Percentiles rank a stretch among this genome's conserved stretches.
phyloP scores from a whole-genome alignment of 768 basidiomycete species.

The Amanita polypyramis region DNA sequence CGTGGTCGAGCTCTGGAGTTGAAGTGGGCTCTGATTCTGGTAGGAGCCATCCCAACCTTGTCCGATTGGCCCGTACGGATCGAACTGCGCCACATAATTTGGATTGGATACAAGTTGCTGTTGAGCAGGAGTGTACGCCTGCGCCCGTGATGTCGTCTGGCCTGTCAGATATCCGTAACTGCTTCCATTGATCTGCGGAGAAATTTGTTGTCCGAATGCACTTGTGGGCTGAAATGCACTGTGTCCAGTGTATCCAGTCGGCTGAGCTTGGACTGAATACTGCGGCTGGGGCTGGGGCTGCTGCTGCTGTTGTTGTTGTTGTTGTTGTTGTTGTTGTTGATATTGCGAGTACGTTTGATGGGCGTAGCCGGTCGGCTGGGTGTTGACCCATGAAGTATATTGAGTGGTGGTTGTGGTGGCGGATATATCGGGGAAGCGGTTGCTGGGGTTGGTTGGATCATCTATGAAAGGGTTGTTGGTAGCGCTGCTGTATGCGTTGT shows the following conservation, averaged over 20 bases:
- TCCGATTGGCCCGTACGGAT: constrained; percentile 38
- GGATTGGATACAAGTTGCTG: constrained; percentile 38
- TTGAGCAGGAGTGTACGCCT: constrained; percentile 30
- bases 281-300: no score
- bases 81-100: constrained; percentile 38
- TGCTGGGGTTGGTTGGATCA: constrained; percentile 34
- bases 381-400: constrained; percentile 27
- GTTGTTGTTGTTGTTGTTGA: constrained; percentile 23
- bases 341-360: constrained; percentile 25
- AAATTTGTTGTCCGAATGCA: constrained; percentile 47
- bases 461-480: constrained; percentile 64
- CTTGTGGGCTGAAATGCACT: constrained; percentile 36
- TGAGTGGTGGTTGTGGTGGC: constrained; percentile 17
- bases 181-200: constrained; percentile 25
- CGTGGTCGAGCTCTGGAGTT: constrained; percentile 11
- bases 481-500: constrained; percentile 30
- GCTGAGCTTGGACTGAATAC: constrained; percentile 3
- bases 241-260: constrained; percentile 4
- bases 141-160: constrained; percentile 18
- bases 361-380: constrained; percentile 10
- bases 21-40: constrained; percentile 12
- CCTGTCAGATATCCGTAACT: constrained; percentile 29
- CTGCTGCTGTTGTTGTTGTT: constrained; percentile 16
- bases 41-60: constrained; percentile 29
- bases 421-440: constrained; percentile 59